Evolutionary conservation across 495 filamentous ascomycete genomes (phyloP).

Genomic region (Talaromyces proteolyticus): DNA sequence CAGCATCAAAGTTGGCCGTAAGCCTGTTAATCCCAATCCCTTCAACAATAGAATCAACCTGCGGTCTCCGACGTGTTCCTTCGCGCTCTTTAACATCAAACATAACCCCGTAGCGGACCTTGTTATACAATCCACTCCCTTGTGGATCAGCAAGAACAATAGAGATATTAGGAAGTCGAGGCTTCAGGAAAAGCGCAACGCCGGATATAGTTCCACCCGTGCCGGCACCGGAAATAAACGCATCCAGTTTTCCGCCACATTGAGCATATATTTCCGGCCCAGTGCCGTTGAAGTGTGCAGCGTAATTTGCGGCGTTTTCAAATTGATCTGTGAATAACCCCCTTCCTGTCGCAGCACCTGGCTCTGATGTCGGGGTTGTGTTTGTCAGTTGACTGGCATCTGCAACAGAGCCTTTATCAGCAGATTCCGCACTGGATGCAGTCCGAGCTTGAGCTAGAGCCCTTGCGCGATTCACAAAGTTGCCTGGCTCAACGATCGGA

Average conservation of each 20-base stretch:
- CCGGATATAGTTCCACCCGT: slow-evolving; percentile 93
- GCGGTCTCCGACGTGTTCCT: slow-evolving; percentile 78
- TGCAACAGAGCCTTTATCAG: slow-evolving; percentile 4
- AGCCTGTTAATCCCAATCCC: slow-evolving; percentile 92
- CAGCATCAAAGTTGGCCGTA: slow-evolving; percentile 86
- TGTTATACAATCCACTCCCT: slow-evolving; percentile 89
- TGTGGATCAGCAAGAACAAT: slow-evolving; percentile 91
- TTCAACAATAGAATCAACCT: slow-evolving; percentile 95
- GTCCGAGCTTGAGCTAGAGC: slow-evolving; percentile 68
- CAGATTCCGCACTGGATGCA: slow-evolving; percentile 28
- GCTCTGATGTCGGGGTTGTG: slow-evolving; percentile 18
- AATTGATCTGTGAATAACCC: slow-evolving; percentile 98
- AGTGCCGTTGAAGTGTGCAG: slow-evolving; percentile 74
- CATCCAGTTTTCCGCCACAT: slow-evolving; percentile 70
- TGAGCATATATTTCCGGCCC: slow-evolving; percentile 86
- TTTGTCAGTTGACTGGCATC: neutral
- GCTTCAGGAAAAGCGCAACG: slow-evolving; percentile 76
- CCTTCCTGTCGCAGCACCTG: slow-evolving; percentile 29
- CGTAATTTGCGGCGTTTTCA: slow-evolving; percentile 81
- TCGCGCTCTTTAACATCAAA: slow-evolving; percentile 83
- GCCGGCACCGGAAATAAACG: slow-evolving; percentile 92
- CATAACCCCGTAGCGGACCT: slow-evolving; percentile 90
- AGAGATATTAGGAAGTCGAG: slow-evolving; percentile 51
- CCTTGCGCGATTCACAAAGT: slow-evolving; percentile 95
- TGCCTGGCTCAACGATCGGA: slow-evolving; percentile 81